These are phyloP conservation scores for Elongisporangium anandrum DNA, from an alignment of 352 stramenopile genomes.

Conservation along the genomic window DNA sequence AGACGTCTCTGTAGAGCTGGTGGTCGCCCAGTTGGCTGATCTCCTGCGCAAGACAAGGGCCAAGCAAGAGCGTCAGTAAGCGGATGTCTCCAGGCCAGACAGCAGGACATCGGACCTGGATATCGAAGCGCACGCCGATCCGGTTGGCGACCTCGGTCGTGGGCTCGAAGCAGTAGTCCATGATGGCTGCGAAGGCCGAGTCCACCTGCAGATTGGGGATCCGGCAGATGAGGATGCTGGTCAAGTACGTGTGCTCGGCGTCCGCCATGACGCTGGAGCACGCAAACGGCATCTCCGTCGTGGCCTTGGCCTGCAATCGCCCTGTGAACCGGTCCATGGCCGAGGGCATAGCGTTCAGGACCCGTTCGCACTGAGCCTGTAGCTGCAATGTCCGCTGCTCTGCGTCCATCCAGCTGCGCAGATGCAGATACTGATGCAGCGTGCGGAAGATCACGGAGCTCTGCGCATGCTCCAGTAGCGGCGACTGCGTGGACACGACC, in stretches of 20 bases:
- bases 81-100: no score
- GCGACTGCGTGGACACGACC: slow-evolving; percentile 43
- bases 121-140: not conserved
- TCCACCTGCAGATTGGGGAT: slow-evolving; percentile 35
- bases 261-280: slow-evolving; percentile 59
- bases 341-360: slow-evolving; percentile 24
- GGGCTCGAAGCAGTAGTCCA: slow-evolving; percentile 32
- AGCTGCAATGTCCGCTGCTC: slow-evolving; percentile 26
- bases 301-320: slow-evolving; percentile 20
- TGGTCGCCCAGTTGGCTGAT: slow-evolving; percentile 26
- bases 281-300: slow-evolving; percentile 32
- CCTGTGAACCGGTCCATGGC: slow-evolving; percentile 33
- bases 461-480: slow-evolving; percentile 29
- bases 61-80: no score
- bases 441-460: slow-evolving; percentile 51
- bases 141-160: not conserved
- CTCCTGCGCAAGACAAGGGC: not conserved
- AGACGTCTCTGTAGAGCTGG: slow-evolving; percentile 33
- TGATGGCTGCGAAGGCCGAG: slow-evolving; percentile 20
- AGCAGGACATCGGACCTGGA: slow-evolving; percentile 2
- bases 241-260: slow-evolving; percentile 37
- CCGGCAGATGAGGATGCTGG: slow-evolving; percentile 44
- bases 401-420: slow-evolving; percentile 10
- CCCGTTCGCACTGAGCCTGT: slow-evolving; percentile 26
- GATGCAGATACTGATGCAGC: slow-evolving; percentile 33